Evolutionary conservation across 2,329 filamentous ascomycete genomes (phyloP), one percentile per base, ranked within the genome.

Genomic region (Scedosporium aurantiacum): DNA sequence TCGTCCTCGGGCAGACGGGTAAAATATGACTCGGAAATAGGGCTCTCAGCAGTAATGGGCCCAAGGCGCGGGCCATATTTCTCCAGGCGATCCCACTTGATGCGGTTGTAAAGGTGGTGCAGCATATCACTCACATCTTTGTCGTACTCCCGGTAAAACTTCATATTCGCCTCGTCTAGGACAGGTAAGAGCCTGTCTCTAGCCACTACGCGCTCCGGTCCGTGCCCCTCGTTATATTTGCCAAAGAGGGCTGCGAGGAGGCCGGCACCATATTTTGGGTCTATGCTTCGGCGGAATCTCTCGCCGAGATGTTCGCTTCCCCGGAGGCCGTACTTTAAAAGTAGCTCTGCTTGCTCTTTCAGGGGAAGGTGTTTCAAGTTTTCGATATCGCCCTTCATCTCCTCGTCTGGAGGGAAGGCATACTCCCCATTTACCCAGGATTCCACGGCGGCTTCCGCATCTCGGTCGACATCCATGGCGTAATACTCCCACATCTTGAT

Each of bases 401-500:
- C 45, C 41, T 64, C 59, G 10, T 78, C 79, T 4, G 83, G 74
- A 0, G 84, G 79, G 56, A 82, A 77, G 12, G 77, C 78, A 57
- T 81, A 75, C 56, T 84, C 75, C 21, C 85, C 87, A 28, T 76
- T 76, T 40, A 79, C 78, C 91, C 93, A 97, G 1, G 86, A 81
- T 52, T 88, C 80, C 2, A 94, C 73, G 40, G 88, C 84, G 5
- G 83, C 83, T 64, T 87, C 80, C 4, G 85, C 81, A 69, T 93
- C 84, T 32, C 82, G 79, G 62, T 93, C 85, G 3, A 94, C 86
- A 68, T 97, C 84, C 62, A 96, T 77, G 16, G 88, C 85, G 70
- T 97, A 99, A 76, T 88, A 99, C 71, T 99, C 90, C 94, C 94
- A 99, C 1, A 99, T 80, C 57, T 86, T 86, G 63, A 93, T 84